phyloP scores from a whole-genome alignment of 352 stramenopile species.

The Phytopythium chamaehyphon region DNA sequence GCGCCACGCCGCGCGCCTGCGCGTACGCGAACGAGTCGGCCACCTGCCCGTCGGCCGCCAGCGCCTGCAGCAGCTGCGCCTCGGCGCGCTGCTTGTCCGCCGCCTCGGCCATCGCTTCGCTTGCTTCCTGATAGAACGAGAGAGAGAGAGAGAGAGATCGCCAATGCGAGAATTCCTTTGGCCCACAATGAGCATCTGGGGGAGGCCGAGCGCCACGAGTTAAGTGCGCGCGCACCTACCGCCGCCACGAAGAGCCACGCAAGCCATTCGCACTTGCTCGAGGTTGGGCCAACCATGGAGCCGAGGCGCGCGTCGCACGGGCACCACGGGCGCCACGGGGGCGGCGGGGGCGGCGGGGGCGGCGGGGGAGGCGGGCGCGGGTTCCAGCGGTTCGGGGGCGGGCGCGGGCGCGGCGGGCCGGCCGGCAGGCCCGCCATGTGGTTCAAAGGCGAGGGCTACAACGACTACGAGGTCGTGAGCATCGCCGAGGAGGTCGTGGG shows the following conservation, averaged over 20 bases:
- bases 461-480: slow-evolving; percentile 52
- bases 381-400: slow-evolving; percentile 11
- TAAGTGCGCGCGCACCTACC: not conserved
- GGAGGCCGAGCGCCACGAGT: not conserved
- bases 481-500: slow-evolving; percentile 61
- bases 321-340: slow-evolving; percentile 15
- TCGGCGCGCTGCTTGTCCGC: slow-evolving; percentile 73
- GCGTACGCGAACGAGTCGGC: slow-evolving; percentile 87
- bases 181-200: not conserved
- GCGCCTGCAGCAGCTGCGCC: slow-evolving; percentile 56
- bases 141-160: slow-evolving; percentile 2
- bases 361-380: slow-evolving; percentile 19
- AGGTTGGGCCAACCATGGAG: slow-evolving; percentile 11
- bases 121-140: not conserved
- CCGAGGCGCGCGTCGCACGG: slow-evolving; percentile 12
- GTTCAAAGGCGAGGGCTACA: slow-evolving; percentile 65
- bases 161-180: slow-evolving; percentile 9
- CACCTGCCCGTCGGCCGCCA: slow-evolving; percentile 37
- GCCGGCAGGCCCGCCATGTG: slow-evolving; percentile 18
- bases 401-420: slow-evolving; percentile 2
- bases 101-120: slow-evolving; percentile 32
- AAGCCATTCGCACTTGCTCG: slow-evolving; percentile 1
- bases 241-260: not conserved
- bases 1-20: slow-evolving; percentile 68
- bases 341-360: slow-evolving; percentile 16